These are phyloP conservation scores for Termitomyces sp. DNA, from an alignment of 1,284 basidiomycete species.

Conservation along the genomic window DNA sequence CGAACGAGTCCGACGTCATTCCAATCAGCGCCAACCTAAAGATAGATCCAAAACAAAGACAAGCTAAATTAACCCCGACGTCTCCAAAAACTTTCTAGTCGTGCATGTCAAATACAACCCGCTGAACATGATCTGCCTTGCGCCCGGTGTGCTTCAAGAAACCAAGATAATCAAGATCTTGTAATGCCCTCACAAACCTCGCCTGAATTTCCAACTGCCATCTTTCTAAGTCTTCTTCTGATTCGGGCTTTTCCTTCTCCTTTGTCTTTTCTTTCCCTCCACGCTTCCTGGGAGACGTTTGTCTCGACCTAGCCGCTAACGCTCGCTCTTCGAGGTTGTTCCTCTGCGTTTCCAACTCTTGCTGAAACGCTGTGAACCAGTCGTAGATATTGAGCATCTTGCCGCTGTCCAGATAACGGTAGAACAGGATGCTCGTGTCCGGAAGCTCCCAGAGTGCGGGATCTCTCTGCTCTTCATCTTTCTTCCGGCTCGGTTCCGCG, in stretches of 20 bases:
- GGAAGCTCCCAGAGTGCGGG: conserved; percentile 47
- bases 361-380: conserved; percentile 71
- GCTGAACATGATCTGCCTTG: conserved; percentile 69
- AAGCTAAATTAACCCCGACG: not conserved
- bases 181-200: conserved; percentile 69
- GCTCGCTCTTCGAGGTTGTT: conserved; percentile 16
- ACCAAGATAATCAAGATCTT: conserved; percentile 75
- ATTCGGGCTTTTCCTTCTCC: conserved; percentile 5
- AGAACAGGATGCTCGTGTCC: conserved; percentile 71
- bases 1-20: not conserved
- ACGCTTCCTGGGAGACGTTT: conserved; percentile 20
- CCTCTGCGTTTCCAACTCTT: conserved; percentile 54
- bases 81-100: not conserved
- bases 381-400: conserved; percentile 78
- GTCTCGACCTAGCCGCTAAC: conserved; percentile 8
- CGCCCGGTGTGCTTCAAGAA: conserved; percentile 73
- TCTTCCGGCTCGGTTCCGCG: conserved; percentile 13
- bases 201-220: conserved; percentile 66
- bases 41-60: not conserved
- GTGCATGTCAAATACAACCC: conserved; percentile 53
- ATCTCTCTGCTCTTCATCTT: conserved; percentile 7
- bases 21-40: not conserved
- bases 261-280: not conserved
- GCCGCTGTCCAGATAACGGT: conserved; percentile 68
- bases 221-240: conserved; percentile 33